phyloP scores from a whole-genome alignment of 2,329 filamentous ascomycete species.

The Xenoacremonium recifei region DNA sequence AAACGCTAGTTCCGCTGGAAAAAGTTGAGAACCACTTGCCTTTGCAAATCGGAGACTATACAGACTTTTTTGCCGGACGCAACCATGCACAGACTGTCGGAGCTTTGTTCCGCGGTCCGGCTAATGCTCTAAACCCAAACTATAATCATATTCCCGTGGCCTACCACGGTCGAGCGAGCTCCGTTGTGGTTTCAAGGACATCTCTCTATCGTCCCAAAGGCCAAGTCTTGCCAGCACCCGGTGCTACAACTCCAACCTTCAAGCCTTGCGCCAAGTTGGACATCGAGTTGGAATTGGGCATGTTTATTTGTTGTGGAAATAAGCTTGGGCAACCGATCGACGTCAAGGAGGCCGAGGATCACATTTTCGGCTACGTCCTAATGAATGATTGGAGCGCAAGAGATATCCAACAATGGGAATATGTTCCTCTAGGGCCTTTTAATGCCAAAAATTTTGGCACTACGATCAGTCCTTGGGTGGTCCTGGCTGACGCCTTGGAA shows the following conservation, averaged over 20 bases:
- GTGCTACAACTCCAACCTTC: slow-evolving; percentile 49
- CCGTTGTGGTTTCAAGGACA: slow-evolving; percentile 72
- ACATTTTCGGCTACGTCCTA: slow-evolving; percentile 67
- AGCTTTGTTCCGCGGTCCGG: slow-evolving; percentile 67
- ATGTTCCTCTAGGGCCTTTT: slow-evolving; percentile 56
- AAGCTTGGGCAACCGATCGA: slow-evolving; percentile 60
- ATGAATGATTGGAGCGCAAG: slow-evolving; percentile 59
- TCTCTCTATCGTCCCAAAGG: slow-evolving; percentile 69
- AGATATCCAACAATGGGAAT: slow-evolving; percentile 57
- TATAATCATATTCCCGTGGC: slow-evolving; percentile 79
- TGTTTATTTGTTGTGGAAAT: slow-evolving; percentile 63
- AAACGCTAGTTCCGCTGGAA: slow-evolving; percentile 28
- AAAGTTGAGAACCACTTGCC: slow-evolving; percentile 67
- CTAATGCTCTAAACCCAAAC: slow-evolving; percentile 75
- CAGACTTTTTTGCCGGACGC: slow-evolving; percentile 78
- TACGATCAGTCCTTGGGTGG: slow-evolving; percentile 55
- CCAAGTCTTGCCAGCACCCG: slow-evolving; percentile 50
- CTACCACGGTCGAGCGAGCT: slow-evolving; percentile 76
- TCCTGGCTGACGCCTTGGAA: slow-evolving; percentile 51
- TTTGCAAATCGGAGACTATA: slow-evolving; percentile 78
- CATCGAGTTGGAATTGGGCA: slow-evolving; percentile 70
- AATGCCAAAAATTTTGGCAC: slow-evolving; percentile 58
- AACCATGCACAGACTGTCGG: slow-evolving; percentile 73
- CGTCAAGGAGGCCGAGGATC: slow-evolving; percentile 59
- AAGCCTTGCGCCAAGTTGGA: slow-evolving; percentile 44